Evolutionary conservation across 352 stramenopile species (phyloP).

Genomic region (Phytophthora crassamura): DNA sequence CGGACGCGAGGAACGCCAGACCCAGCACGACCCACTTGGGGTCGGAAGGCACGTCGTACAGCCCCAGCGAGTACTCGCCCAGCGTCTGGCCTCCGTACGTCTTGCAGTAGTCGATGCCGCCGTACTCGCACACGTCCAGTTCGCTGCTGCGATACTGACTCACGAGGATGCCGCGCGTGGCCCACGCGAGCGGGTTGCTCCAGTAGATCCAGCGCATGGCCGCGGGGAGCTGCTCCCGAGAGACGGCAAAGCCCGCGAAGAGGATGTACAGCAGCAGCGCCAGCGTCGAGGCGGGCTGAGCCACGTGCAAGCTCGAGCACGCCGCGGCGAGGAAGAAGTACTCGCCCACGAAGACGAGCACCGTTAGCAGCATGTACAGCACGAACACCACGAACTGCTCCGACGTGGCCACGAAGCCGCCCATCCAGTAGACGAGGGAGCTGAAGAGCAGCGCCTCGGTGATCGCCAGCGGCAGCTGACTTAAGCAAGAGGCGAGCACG

Average conservation of each 20-base stretch:
- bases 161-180: constrained; percentile 44
- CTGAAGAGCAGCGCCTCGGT: constrained; percentile 81
- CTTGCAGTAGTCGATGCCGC: constrained; percentile 52
- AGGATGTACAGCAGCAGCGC: constrained; percentile 51
- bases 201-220: constrained; percentile 61
- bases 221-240: constrained; percentile 45
- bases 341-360: constrained; percentile 50
- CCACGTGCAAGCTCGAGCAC: constrained; percentile 49
- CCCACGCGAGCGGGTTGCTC: constrained; percentile 65
- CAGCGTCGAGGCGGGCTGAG: constrained; percentile 50
- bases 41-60: constrained; percentile 51
- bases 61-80: constrained; percentile 44
- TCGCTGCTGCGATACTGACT: constrained; percentile 49
- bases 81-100: constrained; percentile 36
- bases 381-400: constrained; percentile 50
- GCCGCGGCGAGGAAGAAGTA: constrained; percentile 50
- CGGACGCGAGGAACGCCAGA: constrained; percentile 37
- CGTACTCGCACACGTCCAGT: constrained; percentile 44
- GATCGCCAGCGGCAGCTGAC: constrained; percentile 49
- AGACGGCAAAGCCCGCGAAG: constrained; percentile 57
- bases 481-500: constrained; percentile 52
- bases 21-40: constrained; percentile 44
- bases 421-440: constrained; percentile 81
- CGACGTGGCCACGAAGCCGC: constrained; percentile 51
- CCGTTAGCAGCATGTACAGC: constrained; percentile 52